These are phyloP conservation scores for Pyrenochaeta sp. DNA, from an alignment of 2,329 filamentous ascomycete genomes.

Conservation along the genomic window DNA sequence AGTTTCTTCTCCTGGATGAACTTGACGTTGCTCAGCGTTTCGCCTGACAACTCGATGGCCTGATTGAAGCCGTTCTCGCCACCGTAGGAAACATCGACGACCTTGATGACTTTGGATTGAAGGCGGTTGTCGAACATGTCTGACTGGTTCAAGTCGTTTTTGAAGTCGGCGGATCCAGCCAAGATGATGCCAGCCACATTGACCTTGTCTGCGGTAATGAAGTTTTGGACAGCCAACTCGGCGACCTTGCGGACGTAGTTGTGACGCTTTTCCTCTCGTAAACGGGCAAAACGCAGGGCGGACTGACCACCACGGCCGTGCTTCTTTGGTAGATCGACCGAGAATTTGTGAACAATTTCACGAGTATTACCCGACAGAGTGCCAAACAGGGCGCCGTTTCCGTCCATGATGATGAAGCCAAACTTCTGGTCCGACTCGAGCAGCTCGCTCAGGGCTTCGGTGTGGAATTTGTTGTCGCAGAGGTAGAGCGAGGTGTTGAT, in stretches of 20 bases:
- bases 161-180: constrained; percentile 98
- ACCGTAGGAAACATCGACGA: constrained; percentile 98
- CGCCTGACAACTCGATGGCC: constrained; percentile 92
- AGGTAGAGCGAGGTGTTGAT: constrained; percentile 99
- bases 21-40: constrained; percentile 98
- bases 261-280: constrained; percentile 99
- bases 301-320: constrained; percentile 99
- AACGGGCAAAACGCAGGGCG: constrained; percentile 97
- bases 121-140: constrained; percentile 96
- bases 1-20: constrained; percentile 99
- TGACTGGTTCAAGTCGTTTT: constrained; percentile 97
- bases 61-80: constrained; percentile 99
- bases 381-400: constrained; percentile 96
- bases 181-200: constrained; percentile 96
- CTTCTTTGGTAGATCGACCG: constrained; percentile 98
- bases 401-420: constrained; percentile 99
- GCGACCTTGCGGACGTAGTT: constrained; percentile 99
- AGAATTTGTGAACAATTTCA: constrained; percentile 97
- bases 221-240: constrained; percentile 97
- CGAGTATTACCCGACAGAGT: constrained; percentile 97
- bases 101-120: constrained; percentile 95
- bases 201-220: constrained; percentile 97
- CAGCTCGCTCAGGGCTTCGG: constrained; percentile 93
- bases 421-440: constrained; percentile 99
- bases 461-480: constrained; percentile 99